A percentile compares a stretch with the other conserved stretches of the same genome.
These are phyloP conservation scores for Xenoacremonium recifei DNA, from an alignment of 2,329 filamentous ascomycete genomes.

Conservation along the genomic window DNA sequence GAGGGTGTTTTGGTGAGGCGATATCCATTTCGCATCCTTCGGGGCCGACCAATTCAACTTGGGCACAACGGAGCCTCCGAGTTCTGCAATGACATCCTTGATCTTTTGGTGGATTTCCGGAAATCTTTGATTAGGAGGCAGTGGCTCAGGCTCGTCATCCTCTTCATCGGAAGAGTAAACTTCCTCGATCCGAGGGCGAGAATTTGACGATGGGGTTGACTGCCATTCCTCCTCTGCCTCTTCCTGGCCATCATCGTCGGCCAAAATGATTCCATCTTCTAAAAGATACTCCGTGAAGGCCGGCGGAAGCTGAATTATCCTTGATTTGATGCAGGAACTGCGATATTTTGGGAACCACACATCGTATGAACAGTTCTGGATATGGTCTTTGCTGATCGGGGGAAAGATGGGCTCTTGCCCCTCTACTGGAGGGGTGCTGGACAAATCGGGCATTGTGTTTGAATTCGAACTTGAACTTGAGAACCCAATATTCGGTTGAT, in stretches of 20 bases:
- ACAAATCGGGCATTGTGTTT: slow-evolving; percentile 33
- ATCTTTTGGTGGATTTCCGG: slow-evolving; percentile 75
- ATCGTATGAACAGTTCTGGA: slow-evolving; percentile 92
- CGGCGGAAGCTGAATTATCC: slow-evolving; percentile 73
- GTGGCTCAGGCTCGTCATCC: slow-evolving; percentile 39
- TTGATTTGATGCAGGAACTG: slow-evolving; percentile 77
- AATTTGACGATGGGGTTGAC: slow-evolving; percentile 26
- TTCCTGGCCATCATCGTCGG: slow-evolving; percentile 57
- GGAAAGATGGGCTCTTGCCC: slow-evolving; percentile 63
- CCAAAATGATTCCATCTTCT: slow-evolving; percentile 88
- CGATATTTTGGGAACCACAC: slow-evolving; percentile 87
- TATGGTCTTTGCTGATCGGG: slow-evolving; percentile 80
- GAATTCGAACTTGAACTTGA: neutral
- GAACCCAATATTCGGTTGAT: neutral
- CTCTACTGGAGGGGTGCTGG: slow-evolving; percentile 11
- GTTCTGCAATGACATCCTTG: slow-evolving; percentile 71
- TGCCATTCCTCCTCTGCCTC: slow-evolving; percentile 56
- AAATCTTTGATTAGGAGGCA: slow-evolving; percentile 58
- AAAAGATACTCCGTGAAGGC: slow-evolving; percentile 84
- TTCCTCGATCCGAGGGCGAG: slow-evolving; percentile 37
- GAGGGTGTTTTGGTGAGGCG: slow-evolving; percentile 79
- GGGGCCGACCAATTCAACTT: slow-evolving; percentile 98
- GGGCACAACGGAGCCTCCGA: slow-evolving; percentile 83
- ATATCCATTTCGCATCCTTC: slow-evolving; percentile 94
- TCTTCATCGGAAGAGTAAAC: slow-evolving; percentile 45